Evolutionary conservation across 176 grass and related monocot species (phyloP), one percentile per base, ranked within the genome.

Genomic region (Miscanthus lutarioriparius): DNA sequence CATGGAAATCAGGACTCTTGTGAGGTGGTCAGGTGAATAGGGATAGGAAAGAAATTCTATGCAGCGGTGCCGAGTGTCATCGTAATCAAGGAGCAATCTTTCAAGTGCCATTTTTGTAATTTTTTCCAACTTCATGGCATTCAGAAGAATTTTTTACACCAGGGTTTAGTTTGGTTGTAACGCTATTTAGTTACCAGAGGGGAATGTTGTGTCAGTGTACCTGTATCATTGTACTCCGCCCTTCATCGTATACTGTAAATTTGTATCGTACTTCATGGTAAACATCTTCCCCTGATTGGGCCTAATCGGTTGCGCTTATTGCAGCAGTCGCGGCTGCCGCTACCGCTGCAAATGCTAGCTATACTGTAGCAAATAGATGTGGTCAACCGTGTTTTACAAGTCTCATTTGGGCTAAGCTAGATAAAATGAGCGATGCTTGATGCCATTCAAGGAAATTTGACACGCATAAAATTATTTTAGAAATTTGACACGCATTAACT

Each of bases 81-180:
- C n/a, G n/a, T n/a, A n/a, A n/a, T n/a, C n/a, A n/a, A n/a, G n/a
- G n/a, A n/a, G n/a, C n/a, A n/a, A n/a, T n/a, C n/a, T n/a, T n/a
- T n/a, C n/a, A n/a, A n/a, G n/a, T n/a, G n/a, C n/a, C n/a, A n/a
- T n/a, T n/a, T n/a, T n/a, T n/a, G n/a, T n/a, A n/a, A n/a, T n/a
- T n/a, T n/a, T n/a, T n/a, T n/a, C n/a, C 35, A 72, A 7, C 28
- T 23, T 78, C 74, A 32, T 38, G 67, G 56, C 41, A 32, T 83
- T 37, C 54, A 43, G 54, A 61, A 54, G 32, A 68, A 61, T 4
- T 84, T 75, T 85, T 89, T 28, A 76, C 70, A 59, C 10, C 45
- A 45, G 27, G 44, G 1, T 62, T 13, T 7, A 58, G 26, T 70
- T 15, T 14, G 22, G 40, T 49, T 61, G 40, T 63, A 49, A 12